These are phyloP conservation scores for Cenchrus fungigraminus DNA, from an alignment of 176 grass and related monocot genomes.

Conservation along the genomic window DNA sequence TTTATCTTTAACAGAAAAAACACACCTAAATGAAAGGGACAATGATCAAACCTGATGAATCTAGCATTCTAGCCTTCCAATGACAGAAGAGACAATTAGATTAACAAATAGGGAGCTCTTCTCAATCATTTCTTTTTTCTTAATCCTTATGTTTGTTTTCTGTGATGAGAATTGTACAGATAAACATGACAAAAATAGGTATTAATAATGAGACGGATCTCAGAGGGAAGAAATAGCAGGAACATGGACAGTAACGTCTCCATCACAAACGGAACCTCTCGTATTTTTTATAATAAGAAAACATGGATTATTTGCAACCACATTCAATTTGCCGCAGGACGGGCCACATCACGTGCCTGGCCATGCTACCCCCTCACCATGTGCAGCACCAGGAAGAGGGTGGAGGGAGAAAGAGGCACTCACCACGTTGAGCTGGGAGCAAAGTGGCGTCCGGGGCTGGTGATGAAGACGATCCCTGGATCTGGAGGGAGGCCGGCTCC, in stretches of 20 bases:
- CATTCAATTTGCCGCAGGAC: constrained; percentile 44
- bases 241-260: constrained; percentile 32
- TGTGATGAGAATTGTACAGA: not conserved
- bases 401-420: too few species aligned
- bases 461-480: too few species aligned
- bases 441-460: too few species aligned
- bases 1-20: not conserved
- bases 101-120: constrained; percentile 12
- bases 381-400: too few species aligned
- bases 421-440: too few species aligned
- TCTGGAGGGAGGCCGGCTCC: too few species aligned
- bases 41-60: not conserved
- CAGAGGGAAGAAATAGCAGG: not conserved
- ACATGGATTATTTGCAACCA: constrained; percentile 29
- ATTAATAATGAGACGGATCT: constrained; percentile 3
- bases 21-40: not conserved
- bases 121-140: not conserved
- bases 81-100: not conserved
- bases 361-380: too few species aligned
- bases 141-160: not conserved
- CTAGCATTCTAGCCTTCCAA: constrained; percentile 3
- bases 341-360: constrained; percentile 27
- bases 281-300: constrained; percentile 24
- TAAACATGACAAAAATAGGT: constrained; percentile 16
- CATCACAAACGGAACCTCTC: constrained; percentile 29